Base-by-base conservation (phyloP, 2,329 filamentous ascomycete species). In the Beauveria bassiana region DNA sequence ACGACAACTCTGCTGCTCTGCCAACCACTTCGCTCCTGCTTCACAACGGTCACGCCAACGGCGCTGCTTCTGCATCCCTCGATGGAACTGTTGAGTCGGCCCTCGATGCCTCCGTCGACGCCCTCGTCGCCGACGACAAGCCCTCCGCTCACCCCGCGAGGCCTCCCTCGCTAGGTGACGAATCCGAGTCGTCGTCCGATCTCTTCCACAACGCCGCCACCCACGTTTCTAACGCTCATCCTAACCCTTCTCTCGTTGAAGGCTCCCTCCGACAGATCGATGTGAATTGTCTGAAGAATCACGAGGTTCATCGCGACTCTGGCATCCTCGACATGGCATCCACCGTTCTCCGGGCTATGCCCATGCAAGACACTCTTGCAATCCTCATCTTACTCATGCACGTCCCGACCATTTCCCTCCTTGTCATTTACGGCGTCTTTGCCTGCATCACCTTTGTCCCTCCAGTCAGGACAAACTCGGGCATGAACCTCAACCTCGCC, bases 341-440 rank as follows among this genome's bases (percentile, higher is more conserved):
- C 67, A 96, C 92, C 61, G 93, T 98, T 69, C 85, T 98, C 72
- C 87, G 86, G 70, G 91, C 92, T 58, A 93, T 93, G 70, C 93
- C 93, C 59, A 86, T 96, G 71, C 90, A 91, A 77, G 93, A 98
- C 77, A 96, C 93, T 64, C 91, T 97, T 76, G 92, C 93, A 72
- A 96, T 98, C 70, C 86, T 98, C 73, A 96, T 97, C 76, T 90
- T 97, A 69, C 85, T 98, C 67, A 89, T 97, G 75, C 93, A 96
- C 72, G 86, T 97, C 10, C 93, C 93, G 34, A 91, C 93, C 24
- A 87, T 93, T 69, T 87, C 93, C 62, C 83, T 97, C 69, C 93
- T 92, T 65, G 81, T 91, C 73, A 91, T 96, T 70, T 96, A 97
- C 75, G 88, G 92, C 71, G 84, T 96, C 67, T 98, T 97, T 76